Base-by-base conservation (phyloP, 1,139 yeast genomes). In the Geotrichum aggregatum region DNA sequence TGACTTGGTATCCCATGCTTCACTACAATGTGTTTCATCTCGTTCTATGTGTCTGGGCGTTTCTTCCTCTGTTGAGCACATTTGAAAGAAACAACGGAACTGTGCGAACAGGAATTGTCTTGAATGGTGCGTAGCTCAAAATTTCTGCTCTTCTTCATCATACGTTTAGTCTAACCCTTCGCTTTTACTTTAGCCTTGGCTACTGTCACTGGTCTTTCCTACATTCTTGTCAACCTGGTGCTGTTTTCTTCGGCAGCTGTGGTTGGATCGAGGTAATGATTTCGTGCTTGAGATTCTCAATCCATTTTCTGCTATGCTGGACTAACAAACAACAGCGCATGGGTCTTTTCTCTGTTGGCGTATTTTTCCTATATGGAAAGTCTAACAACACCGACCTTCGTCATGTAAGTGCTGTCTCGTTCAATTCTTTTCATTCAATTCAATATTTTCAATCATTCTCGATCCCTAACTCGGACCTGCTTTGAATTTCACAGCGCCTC, bases 31-130 rank as follows among this genome's bases (percentile, higher is more conserved):
- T 80, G 22, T 56, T 83, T 52, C 96, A 88, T 67, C 72, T 91
- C 69, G 53, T 79, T 2, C 68, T 86, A 62, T 87, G 87, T 65
- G 59, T 79, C n/a, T 57, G 80, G 43, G 78, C 84, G 0, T 66
- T 88, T 44, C 71, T 81, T 0, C 88, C 91, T 4, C 70, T 89
- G 64, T 72, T 86, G 30, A 74, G 77, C 19, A 55, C 61, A 50
- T 89, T 83, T 68, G 98, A 91, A 71, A 72, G 75, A 51, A 68
- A 72, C 28, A 85, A 88, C 61, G 98, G 98, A 8, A 89, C 98
- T 0, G 83, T 91, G 1, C 80, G 87, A 65, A 86, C 97, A 1
- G 97, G 95, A 1, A 75, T 91, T 50, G 83, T 89, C 19, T 73
- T 91, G 55, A 87, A 88, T 66, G 38, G 47, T 43, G 21, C 8